These are phyloP conservation scores for Verticillium tricorpus DNA, from an alignment of 2,329 filamentous ascomycete genomes.

Conservation along the genomic window DNA sequence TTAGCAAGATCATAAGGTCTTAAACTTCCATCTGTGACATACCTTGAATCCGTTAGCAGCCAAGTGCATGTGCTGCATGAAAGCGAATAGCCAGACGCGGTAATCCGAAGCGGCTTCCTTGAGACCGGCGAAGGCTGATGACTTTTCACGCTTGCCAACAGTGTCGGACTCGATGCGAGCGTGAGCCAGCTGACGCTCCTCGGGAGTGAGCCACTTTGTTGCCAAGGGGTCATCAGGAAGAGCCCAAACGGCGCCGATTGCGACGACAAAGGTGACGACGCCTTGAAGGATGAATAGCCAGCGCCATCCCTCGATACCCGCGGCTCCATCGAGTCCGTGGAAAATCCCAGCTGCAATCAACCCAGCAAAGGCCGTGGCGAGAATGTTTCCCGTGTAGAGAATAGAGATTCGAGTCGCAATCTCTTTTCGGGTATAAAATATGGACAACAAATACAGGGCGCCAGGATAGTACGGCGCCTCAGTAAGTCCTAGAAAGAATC, in stretches of 20 bases:
- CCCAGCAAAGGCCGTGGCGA: conserved; percentile 16
- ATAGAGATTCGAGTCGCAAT: conserved; percentile 6
- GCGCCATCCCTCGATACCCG: conserved; percentile 39
- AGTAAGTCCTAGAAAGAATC: conserved; percentile 9
- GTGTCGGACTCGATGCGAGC: conserved; percentile 16
- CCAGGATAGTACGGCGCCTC: conserved; percentile 11
- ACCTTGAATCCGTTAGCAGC: conserved; percentile 13
- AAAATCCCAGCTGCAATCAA: conserved; percentile 30
- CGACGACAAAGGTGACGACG: conserved; percentile 43
- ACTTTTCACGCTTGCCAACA: conserved; percentile 13
- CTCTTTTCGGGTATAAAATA: conserved; percentile 10
- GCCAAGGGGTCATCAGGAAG: conserved; percentile 60
- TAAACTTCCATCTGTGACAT: conserved; percentile 2
- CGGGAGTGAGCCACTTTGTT: conserved; percentile 16
- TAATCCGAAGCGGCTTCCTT: conserved; percentile 14
- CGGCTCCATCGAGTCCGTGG: conserved; percentile 8
- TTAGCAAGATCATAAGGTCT: too few relatives aligned
- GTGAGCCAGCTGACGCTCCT: conserved; percentile 16
- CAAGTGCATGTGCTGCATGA: conserved; percentile 10
- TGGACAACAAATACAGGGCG: conserved; percentile 1
- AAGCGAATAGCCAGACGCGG: conserved; percentile 15
- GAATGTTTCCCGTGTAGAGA: conserved; percentile 14
- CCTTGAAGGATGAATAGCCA: conserved; percentile 72
- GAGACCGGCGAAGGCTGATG: conserved; percentile 15
- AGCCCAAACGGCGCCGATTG: conserved; percentile 47